These are phyloP conservation scores for Populus ilicifolia DNA, from an alignment of 345 rosid genomes.

Conservation along the genomic window DNA sequence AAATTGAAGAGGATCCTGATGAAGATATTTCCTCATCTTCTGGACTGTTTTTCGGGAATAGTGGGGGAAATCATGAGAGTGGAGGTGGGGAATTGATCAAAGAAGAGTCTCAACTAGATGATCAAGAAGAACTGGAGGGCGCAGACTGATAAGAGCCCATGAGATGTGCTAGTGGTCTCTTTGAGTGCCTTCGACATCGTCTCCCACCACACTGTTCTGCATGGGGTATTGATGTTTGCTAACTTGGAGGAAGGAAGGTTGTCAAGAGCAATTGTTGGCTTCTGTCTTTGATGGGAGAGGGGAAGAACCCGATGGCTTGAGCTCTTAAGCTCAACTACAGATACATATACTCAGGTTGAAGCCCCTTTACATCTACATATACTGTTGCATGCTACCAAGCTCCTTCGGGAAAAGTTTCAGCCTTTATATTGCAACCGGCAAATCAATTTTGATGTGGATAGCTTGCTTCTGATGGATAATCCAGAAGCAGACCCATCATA, in stretches of 20 bases:
- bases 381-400: neutral
- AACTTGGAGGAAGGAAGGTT: neutral
- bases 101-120: constrained; percentile 79
- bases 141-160: constrained; percentile 36
- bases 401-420: neutral
- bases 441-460: constrained; percentile 29
- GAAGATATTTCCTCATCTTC: constrained; percentile 66
- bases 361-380: neutral
- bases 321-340: neutral
- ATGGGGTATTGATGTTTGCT: neutral
- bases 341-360: constrained; percentile 13
- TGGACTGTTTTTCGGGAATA: constrained; percentile 55
- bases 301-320: neutral
- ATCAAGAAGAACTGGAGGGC: constrained; percentile 86
- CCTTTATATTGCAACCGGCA: neutral
- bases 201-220: neutral
- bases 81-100: constrained; percentile 62
- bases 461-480: constrained; percentile 2
- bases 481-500: neutral
- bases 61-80: constrained; percentile 47
- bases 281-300: neutral
- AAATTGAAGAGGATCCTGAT: constrained; percentile 74
- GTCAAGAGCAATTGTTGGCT: neutral
- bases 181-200: neutral
- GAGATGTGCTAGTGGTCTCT: neutral